A percentile compares a stretch with the other conserved stretches of the same genome.
Conservation (phyloP, 306 rosid species). For the Vigna unguiculata region DNA sequence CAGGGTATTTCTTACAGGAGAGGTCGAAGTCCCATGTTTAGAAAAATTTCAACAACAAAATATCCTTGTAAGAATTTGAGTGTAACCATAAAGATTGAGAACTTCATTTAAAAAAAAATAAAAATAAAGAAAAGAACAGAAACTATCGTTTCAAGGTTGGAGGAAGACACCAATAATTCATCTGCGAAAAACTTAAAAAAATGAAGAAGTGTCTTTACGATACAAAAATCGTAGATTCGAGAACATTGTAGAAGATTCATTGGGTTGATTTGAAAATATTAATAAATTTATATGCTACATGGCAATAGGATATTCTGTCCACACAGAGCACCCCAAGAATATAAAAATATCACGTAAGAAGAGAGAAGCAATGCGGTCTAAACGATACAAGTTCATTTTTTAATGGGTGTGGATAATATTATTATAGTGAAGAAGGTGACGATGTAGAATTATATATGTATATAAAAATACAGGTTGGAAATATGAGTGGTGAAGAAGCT, state of each 20-base stretch:
- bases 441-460: too few relatives aligned
- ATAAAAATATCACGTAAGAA: neutral
- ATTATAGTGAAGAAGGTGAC: neutral
- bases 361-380: neutral
- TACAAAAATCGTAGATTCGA: conserved; percentile 30
- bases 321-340: neutral
- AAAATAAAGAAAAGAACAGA: neutral
- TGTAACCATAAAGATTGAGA: too few relatives aligned
- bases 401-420: neutral
- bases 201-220: neutral
- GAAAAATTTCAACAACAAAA: too few relatives aligned
- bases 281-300: neutral
- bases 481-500: conserved; percentile 22
- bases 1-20: too few relatives aligned
- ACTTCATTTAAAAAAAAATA: too few relatives aligned
- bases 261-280: neutral
- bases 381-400: neutral
- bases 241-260: conserved; percentile 12
- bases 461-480: conserved; percentile 22
- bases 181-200: neutral
- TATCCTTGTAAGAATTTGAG: too few relatives aligned
- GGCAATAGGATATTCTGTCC: neutral
- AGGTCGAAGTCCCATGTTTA: too few relatives aligned
- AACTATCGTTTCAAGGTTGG: neutral
- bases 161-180: neutral